These are phyloP conservation scores for Lyophyllum semitale DNA, from an alignment of 768 basidiomycete genomes.

Conservation along the genomic window DNA sequence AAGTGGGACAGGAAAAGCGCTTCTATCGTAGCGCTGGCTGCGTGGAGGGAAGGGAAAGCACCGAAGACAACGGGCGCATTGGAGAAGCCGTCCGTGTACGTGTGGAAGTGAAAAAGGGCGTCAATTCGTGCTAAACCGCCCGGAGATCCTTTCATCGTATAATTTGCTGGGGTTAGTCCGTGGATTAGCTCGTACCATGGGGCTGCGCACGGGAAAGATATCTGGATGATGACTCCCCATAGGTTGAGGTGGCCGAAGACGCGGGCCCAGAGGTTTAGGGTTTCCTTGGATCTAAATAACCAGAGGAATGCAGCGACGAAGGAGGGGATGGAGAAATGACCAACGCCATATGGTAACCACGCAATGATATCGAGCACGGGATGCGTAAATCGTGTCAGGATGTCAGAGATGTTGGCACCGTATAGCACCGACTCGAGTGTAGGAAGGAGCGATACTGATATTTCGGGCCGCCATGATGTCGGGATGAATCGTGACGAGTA, in stretches of 20 bases:
- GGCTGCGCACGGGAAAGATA: slow-evolving; percentile 88
- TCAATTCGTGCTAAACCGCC: slow-evolving; percentile 95
- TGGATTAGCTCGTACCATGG: slow-evolving; percentile 99
- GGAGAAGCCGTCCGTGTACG: slow-evolving; percentile 81
- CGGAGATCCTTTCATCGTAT: slow-evolving; percentile 88
- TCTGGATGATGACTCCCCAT: slow-evolving; percentile 83
- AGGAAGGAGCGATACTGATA: slow-evolving; percentile 91
- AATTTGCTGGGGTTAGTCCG: slow-evolving; percentile 93
- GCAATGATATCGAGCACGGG: slow-evolving; percentile 90
- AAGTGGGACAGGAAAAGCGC: slow-evolving; percentile 94
- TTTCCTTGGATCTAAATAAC: slow-evolving; percentile 83
- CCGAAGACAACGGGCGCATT: slow-evolving; percentile 94
- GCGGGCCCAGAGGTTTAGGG: slow-evolving; percentile 80
- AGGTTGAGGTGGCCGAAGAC: slow-evolving; percentile 95
- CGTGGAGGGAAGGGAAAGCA: slow-evolving; percentile 93
- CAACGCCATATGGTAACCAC: slow-evolving; percentile 96
- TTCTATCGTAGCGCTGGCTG: slow-evolving; percentile 87
- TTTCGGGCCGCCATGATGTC: slow-evolving; percentile 67
- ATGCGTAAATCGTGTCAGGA: slow-evolving; percentile 93
- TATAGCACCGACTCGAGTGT: slow-evolving; percentile 94
- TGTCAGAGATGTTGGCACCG: slow-evolving; percentile 96
- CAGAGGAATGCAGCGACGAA: slow-evolving; percentile 84
- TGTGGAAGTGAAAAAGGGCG: slow-evolving; percentile 71
- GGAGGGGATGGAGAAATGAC: slow-evolving; percentile 88
- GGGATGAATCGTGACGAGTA: slow-evolving; percentile 90